phyloP scores from a whole-genome alignment of 129 eudicot genomes.

The Heracleum sosnowskyi region DNA sequence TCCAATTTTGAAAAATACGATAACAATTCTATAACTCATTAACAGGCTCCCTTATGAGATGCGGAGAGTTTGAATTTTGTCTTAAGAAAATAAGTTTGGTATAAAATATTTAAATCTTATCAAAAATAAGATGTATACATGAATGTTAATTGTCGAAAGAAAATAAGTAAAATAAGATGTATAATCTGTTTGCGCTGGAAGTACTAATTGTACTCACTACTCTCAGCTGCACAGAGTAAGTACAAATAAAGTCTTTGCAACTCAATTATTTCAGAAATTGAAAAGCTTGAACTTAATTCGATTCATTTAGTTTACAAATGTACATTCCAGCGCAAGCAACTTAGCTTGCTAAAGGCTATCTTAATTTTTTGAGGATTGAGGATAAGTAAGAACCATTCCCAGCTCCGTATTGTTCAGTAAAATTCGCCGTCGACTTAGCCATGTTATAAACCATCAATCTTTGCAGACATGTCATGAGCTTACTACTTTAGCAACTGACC shows the following conservation, averaged over 20 bases:
- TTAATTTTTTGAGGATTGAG: not conserved
- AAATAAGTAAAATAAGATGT: no score
- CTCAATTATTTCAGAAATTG: not conserved
- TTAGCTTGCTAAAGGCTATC: not conserved
- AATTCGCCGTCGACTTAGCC: not conserved
- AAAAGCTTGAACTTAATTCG: not conserved
- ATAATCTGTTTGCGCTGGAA: no score
- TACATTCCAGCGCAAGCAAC: not conserved
- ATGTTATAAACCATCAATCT: not conserved
- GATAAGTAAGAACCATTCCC: not conserved
- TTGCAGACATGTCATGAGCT: constrained; percentile 19
- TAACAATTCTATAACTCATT: no score
- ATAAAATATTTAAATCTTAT: no score
- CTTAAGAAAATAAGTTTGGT: no score
- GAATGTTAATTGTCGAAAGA: no score
- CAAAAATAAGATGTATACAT: no score
- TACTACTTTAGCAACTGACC: constrained; percentile 44
- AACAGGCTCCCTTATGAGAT: no score
- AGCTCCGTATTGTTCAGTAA: not conserved
- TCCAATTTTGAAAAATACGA: no score
- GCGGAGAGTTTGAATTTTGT: no score
- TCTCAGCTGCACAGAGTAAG: no score
- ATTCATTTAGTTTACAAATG: not conserved
- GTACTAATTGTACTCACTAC: no score
- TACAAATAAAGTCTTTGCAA: not conserved